These are phyloP conservation scores for Carex pumila DNA, from an alignment of 176 grass and related monocot species.

Conservation along the genomic window DNA sequence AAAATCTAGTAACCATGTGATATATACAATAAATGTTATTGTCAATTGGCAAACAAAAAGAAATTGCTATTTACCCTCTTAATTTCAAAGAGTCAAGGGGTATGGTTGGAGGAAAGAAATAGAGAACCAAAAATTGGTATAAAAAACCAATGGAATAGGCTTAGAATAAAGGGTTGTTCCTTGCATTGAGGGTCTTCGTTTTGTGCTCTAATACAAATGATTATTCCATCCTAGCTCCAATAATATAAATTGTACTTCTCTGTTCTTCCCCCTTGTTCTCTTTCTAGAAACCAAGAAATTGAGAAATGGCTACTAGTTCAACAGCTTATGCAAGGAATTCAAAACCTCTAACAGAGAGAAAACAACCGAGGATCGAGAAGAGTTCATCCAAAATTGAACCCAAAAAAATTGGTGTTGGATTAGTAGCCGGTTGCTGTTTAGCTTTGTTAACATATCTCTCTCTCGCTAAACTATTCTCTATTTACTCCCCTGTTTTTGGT, in stretches of 20 bases:
- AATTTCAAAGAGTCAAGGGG: constrained; percentile 15
- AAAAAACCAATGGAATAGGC: constrained; percentile 15
- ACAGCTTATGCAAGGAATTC: constrained; percentile 13
- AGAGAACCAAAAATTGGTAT: neutral
- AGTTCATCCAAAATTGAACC: constrained; percentile 53
- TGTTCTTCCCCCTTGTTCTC: constrained; percentile 11
- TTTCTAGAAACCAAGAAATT: neutral
- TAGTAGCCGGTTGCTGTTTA: constrained; percentile 50
- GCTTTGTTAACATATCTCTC: constrained; percentile 64
- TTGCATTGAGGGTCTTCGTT: constrained; percentile 2
- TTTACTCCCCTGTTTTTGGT: constrained; percentile 69
- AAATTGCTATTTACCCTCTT: constrained; percentile 1
- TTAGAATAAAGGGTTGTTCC: neutral
- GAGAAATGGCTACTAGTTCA: constrained; percentile 8
- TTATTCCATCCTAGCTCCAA: constrained; percentile 6
- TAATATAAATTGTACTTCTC: neutral
- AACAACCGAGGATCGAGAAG: constrained; percentile 13
- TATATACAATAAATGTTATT: constrained; percentile 6
- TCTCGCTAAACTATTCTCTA: constrained; percentile 55
- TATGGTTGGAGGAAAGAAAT: neutral
- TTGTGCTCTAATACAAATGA: neutral
- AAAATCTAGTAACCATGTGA: constrained; percentile 9
- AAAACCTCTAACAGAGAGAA: constrained; percentile 12
- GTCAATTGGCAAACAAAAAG: constrained; percentile 1
- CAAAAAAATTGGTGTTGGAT: constrained; percentile 49